phyloP scores from a whole-genome alignment of 75 land plant genomes.

The Pinus tabuliformis region DNA sequence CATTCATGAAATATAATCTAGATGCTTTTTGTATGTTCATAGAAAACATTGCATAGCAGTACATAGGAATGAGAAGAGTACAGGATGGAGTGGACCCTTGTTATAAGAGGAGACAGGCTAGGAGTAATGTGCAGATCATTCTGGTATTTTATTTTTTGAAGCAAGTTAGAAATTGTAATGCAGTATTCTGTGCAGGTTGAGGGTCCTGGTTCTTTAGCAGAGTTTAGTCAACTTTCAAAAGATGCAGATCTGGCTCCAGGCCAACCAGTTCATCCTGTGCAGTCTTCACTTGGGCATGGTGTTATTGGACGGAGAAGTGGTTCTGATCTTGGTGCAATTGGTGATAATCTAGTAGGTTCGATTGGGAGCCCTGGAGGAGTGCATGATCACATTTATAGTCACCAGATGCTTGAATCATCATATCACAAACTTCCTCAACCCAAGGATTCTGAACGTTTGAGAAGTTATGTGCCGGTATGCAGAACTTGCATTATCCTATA shows the following conservation, averaged over 20 bases:
- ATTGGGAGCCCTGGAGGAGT: constrained; percentile 36
- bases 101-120: background rate
- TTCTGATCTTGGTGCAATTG: constrained; percentile 84
- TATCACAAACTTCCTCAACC: constrained; percentile 79
- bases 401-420: constrained; percentile 88
- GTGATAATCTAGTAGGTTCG: constrained; percentile 69
- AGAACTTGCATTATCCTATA: background rate
- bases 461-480: constrained; percentile 79
- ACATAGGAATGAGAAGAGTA: background rate
- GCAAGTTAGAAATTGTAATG: background rate
- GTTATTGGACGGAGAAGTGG: constrained; percentile 93
- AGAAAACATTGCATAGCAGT: background rate
- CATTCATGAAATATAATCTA: too few relatives aligned
- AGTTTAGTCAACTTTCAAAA: constrained; percentile 55
- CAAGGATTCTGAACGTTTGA: constrained; percentile 86
- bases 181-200: constrained; percentile 43
- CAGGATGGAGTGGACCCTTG: too few relatives aligned
- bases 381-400: constrained; percentile 72
- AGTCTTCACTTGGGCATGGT: constrained; percentile 59
- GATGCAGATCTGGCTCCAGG: constrained; percentile 81
- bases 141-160: background rate
- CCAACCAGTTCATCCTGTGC: constrained; percentile 57
- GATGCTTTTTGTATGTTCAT: too few relatives aligned
- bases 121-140: background rate
- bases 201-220: constrained; percentile 62